phyloP scores from a whole-genome alignment of 345 rosid genomes.

The Boechera divaricarpa region DNA sequence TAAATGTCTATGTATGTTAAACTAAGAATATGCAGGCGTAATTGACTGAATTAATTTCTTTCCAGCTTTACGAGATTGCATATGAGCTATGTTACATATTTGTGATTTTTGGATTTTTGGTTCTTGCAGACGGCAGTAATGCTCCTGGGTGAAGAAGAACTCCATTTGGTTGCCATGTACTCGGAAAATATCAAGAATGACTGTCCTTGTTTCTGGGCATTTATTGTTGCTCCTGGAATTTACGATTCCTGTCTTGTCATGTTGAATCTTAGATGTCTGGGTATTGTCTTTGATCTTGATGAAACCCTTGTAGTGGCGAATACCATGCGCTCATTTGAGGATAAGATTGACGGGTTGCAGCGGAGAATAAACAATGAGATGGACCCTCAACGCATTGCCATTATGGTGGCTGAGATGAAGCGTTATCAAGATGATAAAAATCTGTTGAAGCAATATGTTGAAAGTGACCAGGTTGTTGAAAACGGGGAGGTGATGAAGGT shows the following conservation, averaged over 20 bases:
- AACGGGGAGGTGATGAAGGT: conserved; percentile 82
- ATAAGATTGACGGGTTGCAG: conserved; percentile 79
- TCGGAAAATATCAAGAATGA: conserved; percentile 57
- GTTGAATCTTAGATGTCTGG: conserved; percentile 94
- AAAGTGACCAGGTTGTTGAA: conserved; percentile 91
- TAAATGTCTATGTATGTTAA: not conserved
- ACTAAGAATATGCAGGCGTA: conserved; percentile 11
- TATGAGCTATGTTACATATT: conserved; percentile 3
- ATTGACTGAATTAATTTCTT: conserved; percentile 6
- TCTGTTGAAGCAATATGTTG: conserved; percentile 90
- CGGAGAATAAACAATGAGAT: conserved; percentile 73
- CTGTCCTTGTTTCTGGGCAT: conserved; percentile 92
- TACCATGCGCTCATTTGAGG: conserved; percentile 96
- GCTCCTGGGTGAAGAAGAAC: conserved; percentile 77
- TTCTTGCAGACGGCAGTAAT: conserved; percentile 85
- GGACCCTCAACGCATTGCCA: conserved; percentile 75
- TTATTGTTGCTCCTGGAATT: conserved; percentile 70
- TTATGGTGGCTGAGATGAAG: conserved; percentile 82
- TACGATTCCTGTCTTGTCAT: conserved; percentile 82
- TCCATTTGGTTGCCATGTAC: conserved; percentile 94
- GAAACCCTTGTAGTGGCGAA: conserved; percentile 97
- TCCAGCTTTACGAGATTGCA: conserved; percentile 18
- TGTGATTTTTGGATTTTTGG: conserved; percentile 18
- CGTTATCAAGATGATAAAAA: conserved; percentile 94
- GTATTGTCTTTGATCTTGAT: conserved; percentile 98